phyloP scores from a whole-genome alignment of 208 protist genomes.

The Borovskyia barvae region DNA sequence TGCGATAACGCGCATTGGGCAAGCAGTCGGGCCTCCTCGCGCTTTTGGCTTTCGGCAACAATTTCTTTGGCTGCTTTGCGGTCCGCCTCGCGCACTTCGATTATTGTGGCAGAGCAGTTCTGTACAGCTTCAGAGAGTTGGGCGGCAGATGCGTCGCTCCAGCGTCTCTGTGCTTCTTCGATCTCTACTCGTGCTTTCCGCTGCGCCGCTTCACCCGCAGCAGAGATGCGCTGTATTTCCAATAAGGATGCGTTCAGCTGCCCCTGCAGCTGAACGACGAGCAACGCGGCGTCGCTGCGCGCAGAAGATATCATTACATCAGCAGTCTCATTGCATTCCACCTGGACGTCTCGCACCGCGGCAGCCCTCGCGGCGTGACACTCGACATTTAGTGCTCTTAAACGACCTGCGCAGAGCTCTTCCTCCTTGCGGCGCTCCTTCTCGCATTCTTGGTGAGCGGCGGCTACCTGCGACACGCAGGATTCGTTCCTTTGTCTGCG shows the following conservation, averaged over 20 bases:
- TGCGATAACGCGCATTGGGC: conserved; percentile 8
- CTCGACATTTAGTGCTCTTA: conserved; percentile 2
- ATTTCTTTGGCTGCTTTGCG: too few relatives aligned
- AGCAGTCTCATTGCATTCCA: neutral
- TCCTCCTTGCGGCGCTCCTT: conserved; percentile 3
- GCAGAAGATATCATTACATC: neutral
- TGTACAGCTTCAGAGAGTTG: neutral
- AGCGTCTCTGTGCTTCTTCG: neutral
- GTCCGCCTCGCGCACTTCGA: conserved; percentile 1
- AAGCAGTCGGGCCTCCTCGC: neutral
- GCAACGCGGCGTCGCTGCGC: conserved; percentile 2
- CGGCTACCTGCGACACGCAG: neutral
- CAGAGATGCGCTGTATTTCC: neutral
- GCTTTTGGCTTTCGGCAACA: conserved; percentile 9
- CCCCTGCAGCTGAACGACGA: conserved; percentile 1
- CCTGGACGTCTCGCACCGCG: conserved; percentile 5
- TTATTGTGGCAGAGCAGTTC: neutral
- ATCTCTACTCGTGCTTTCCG: neutral
- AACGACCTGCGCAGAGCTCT: neutral
- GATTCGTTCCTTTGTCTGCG: neutral
- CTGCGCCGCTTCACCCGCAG: neutral
- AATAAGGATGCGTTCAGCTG: neutral
- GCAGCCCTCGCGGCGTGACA: conserved; percentile 5
- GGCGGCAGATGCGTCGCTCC: neutral
- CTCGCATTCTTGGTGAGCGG: neutral